Conservation (phyloP, 2,329 filamentous ascomycete species). For the Aspergillus sergii region DNA sequence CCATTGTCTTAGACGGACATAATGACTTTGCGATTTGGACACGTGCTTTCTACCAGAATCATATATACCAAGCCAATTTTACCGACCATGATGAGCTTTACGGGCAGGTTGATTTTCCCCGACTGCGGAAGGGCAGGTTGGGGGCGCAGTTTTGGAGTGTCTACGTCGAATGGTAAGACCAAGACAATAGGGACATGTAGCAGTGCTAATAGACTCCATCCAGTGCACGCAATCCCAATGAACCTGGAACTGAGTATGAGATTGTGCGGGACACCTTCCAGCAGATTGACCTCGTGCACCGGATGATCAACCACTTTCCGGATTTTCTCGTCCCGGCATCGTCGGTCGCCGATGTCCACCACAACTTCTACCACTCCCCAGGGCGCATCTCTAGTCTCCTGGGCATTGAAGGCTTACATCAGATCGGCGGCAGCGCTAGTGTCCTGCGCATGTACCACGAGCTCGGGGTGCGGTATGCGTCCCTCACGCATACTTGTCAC, state of each 20-base stretch:
- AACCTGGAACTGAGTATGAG: background rate
- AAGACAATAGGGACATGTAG: background rate
- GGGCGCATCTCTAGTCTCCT: conserved; percentile 23
- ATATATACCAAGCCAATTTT: background rate
- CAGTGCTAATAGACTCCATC: too few relatives aligned
- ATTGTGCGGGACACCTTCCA: background rate
- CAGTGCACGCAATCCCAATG: background rate
- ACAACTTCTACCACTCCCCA: background rate
- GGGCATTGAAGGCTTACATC: conserved; percentile 31
- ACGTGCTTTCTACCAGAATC: background rate
- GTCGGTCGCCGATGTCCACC: too few relatives aligned
- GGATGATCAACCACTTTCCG: background rate
- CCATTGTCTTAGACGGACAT: background rate
- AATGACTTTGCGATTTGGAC: background rate
- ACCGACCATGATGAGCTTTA: background rate
- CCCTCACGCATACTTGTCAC: too few relatives aligned
- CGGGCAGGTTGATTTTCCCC: background rate
- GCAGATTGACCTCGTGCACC: background rate
- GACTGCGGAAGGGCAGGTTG: background rate
- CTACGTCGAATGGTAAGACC: background rate
- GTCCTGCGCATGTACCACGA: conserved; percentile 20
- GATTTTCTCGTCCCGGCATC: background rate
- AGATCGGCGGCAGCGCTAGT: conserved; percentile 28
- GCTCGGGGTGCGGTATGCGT: conserved; percentile 21
- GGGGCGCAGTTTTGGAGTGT: conserved; percentile 5